Percentiles rank a stretch among this genome's conserved stretches.
Evolutionary conservation across 176 grass and related monocot species (phyloP).

Genomic region (Oryza meyeriana): DNA sequence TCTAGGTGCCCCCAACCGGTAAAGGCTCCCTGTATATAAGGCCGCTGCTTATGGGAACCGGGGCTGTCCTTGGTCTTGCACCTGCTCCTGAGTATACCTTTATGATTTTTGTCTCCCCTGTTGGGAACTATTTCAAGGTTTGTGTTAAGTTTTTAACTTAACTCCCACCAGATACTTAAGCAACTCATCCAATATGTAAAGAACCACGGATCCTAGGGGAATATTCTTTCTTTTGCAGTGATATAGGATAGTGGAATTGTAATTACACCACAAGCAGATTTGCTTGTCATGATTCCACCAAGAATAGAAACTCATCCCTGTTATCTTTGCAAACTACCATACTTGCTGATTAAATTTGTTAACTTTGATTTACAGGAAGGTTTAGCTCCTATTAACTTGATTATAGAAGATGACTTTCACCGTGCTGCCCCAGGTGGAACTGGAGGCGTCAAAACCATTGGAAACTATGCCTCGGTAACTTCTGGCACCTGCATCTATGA

Average conservation of each 20-base stretch:
- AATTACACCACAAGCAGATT: background rate
- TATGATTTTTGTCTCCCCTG: constrained; percentile 90
- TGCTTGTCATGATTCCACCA: background rate
- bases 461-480: constrained; percentile 92
- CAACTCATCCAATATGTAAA: background rate
- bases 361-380: constrained; percentile 62
- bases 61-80: constrained; percentile 84
- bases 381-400: constrained; percentile 86
- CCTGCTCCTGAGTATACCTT: constrained; percentile 91
- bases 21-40: constrained; percentile 92
- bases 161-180: background rate
- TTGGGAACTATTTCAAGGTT: constrained; percentile 99
- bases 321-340: background rate
- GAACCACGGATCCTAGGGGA: background rate
- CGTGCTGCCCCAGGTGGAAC: constrained; percentile 87
- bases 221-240: background rate
- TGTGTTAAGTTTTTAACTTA: constrained; percentile 14
- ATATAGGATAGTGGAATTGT: background rate
- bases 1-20: constrained; percentile 77
- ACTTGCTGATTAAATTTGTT: constrained; percentile 5
- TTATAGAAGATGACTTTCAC: constrained; percentile 83
- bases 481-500: background rate
- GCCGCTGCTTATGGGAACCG: constrained; percentile 82
- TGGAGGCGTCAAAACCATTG: constrained; percentile 85
- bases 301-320: background rate